Base-by-base conservation (phyloP, 2,329 filamentous ascomycete species). In the Cryphonectria carpinicola region DNA sequence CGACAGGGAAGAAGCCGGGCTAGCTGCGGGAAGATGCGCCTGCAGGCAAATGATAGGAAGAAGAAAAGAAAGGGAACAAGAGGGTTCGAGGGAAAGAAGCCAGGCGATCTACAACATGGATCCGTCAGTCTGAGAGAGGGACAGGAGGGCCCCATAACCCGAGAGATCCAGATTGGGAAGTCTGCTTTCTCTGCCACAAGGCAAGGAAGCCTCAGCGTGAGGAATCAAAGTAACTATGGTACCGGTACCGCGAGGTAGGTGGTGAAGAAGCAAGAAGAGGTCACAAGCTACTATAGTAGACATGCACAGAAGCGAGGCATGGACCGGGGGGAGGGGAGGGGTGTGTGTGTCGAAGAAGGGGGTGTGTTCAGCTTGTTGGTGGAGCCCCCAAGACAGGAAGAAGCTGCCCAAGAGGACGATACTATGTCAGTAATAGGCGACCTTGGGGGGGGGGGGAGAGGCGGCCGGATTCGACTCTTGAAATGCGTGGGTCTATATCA, bases 1-100 rank as follows among this genome's bases (percentile, higher is more conserved):
- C 65, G 74, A 76, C 77, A 76, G 77, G 76, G 77, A 75, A 79
- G 74, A 72, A 77, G 76, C 77, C 76, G 76, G 77, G 77, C 78
- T 77, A 79, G 69, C 77, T 77, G 80, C 77, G 80, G 79, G 78
- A 79, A 78, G 75, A 76, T 78, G 80, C 78, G 76, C 75, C 71
- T 76, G 76, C 76, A 78, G 76, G 72, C 54, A 68, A 69, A 70
- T 72, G 73, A 73, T 72, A 72, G 68, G 74, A 72, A 75, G 37
- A 68, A 70, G 49, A 63, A 69, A 62, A 68, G 35, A 69, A 70
- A 69, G 66, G 66, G 72, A 72, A 74, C 69, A 71, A 73, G 43
- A 70, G 67, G 68, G 63, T 69, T 68, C 69, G 65, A 68, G 63
- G 58, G n/a, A n/a, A 70, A 2, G 19, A 68, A 68, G 70, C 67